Conservation (phyloP, 192 early-diverging fungal species). For the Globomyces pollinis-pini region DNA sequence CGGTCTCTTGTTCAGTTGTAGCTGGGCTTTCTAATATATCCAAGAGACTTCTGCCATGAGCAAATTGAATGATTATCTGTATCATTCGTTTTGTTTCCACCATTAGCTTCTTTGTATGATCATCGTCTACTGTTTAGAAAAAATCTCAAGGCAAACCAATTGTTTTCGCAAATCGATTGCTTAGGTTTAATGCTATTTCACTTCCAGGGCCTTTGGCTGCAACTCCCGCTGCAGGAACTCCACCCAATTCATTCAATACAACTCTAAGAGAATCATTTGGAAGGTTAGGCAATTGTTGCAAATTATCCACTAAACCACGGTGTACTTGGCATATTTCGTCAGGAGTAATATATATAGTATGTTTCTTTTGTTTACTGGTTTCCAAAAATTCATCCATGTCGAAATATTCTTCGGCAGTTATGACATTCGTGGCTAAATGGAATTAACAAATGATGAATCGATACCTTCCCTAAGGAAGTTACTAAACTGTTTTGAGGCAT, state of each 20-base stretch:
- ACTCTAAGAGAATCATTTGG: constrained; percentile 35
- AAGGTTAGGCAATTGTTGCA: constrained; percentile 23
- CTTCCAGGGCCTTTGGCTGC: constrained; percentile 21
- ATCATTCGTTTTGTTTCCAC: constrained; percentile 87
- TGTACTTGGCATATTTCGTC: constrained; percentile 90
- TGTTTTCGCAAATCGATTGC: constrained; percentile 59
- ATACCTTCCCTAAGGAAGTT: constrained; percentile 78
- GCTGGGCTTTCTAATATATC: constrained; percentile 76
- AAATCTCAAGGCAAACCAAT: constrained; percentile 13
- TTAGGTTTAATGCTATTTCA: constrained; percentile 59
- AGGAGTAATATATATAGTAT: constrained; percentile 82
- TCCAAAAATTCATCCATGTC: constrained; percentile 87
- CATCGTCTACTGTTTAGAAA: constrained; percentile 33
- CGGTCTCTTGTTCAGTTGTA: constrained; percentile 65
- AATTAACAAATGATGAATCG: no score
- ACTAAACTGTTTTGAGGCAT: constrained; percentile 65
- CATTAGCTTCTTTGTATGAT: constrained; percentile 56
- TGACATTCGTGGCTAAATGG: constrained; percentile 82
- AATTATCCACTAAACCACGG: constrained; percentile 65
- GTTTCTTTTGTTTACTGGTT: constrained; percentile 61
- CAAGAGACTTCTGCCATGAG: constrained; percentile 71
- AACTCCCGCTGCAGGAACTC: constrained; percentile 21
- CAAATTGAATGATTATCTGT: constrained; percentile 76
- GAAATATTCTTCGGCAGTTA: constrained; percentile 81
- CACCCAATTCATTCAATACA: constrained; percentile 39